These are phyloP conservation scores for Coemansia sp. DNA, from an alignment of 192 early-diverging fungal genomes.

Conservation along the genomic window DNA sequence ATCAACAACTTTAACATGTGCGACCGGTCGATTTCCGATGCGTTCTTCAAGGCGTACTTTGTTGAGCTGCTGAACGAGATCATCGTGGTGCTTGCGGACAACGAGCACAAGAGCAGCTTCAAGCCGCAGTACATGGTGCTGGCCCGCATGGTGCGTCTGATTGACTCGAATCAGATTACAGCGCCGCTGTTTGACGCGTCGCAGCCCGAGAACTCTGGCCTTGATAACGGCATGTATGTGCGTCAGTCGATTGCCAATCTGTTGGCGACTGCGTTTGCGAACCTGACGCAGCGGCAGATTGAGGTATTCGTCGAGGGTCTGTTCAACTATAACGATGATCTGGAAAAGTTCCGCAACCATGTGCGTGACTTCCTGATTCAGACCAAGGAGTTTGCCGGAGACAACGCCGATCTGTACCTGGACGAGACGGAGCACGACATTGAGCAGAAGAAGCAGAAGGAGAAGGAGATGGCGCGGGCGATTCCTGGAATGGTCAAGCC, in stretches of 20 bases:
- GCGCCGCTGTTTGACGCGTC: slow-evolving; percentile 84
- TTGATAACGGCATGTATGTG: slow-evolving; percentile 81
- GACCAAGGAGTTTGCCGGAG: slow-evolving; percentile 91
- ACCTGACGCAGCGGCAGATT: slow-evolving; percentile 85
- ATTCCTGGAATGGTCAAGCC: slow-evolving; percentile 99
- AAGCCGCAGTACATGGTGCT: slow-evolving; percentile 88
- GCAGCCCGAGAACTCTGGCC: slow-evolving; percentile 67
- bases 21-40: slow-evolving; percentile 73
- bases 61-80: slow-evolving; percentile 91
- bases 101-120: slow-evolving; percentile 98
- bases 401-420: slow-evolving; percentile 80
- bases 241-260: slow-evolving; percentile 81
- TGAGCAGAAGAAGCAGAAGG: slow-evolving; percentile 72
- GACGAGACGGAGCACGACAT: slow-evolving; percentile 89
- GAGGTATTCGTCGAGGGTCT: slow-evolving; percentile 83
- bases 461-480: slow-evolving; percentile 76
- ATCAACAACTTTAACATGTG: slow-evolving; percentile 80
- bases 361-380: slow-evolving; percentile 96
- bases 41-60: slow-evolving; percentile 92
- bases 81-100: slow-evolving; percentile 95
- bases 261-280: slow-evolving; percentile 86
- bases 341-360: slow-evolving; percentile 85
- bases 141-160: slow-evolving; percentile 84
- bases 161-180: slow-evolving; percentile 77
- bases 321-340: slow-evolving; percentile 81